A percentile compares a stretch with the other conserved stretches of the same genome.
Evolutionary conservation across 179 eudicot genomes (phyloP).

Genomic region (Beta lomatogona): DNA sequence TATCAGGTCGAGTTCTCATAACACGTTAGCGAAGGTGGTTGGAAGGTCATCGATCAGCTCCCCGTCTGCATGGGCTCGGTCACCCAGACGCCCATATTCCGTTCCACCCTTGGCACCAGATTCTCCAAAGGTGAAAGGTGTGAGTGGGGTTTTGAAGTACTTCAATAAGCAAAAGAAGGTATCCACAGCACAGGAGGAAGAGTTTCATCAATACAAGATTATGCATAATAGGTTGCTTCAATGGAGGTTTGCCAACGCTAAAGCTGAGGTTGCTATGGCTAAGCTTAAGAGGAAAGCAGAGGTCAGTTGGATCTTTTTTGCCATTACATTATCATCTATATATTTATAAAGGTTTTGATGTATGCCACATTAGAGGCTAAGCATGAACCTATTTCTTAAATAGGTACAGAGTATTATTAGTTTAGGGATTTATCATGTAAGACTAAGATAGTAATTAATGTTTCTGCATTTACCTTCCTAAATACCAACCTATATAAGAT

Average conservation of each 20-base stretch:
- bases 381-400: too few relatives aligned
- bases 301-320: slow-evolving; percentile 38
- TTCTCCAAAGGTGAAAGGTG: slow-evolving; percentile 36
- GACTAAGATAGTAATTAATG: too few relatives aligned
- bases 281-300: slow-evolving; percentile 47
- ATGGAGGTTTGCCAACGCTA: slow-evolving; percentile 83
- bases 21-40: slow-evolving; percentile 18
- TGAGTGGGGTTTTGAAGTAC: slow-evolving; percentile 61
- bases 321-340: neutral
- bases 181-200: slow-evolving; percentile 50
- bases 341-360: too few relatives aligned
- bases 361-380: too few relatives aligned
- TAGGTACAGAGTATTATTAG: too few relatives aligned
- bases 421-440: too few relatives aligned
- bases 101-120: slow-evolving; percentile 37
- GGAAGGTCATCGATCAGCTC: slow-evolving; percentile 35
- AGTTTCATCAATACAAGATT: slow-evolving; percentile 53
- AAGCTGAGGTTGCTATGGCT: slow-evolving; percentile 46
- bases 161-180: slow-evolving; percentile 59
- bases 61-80: slow-evolving; percentile 83
- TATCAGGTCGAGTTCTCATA: slow-evolving; percentile 40
- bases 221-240: slow-evolving; percentile 59
- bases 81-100: slow-evolving; percentile 49
- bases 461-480: too few relatives aligned
- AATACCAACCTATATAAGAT: too few relatives aligned